Evolutionary conservation across 495 filamentous ascomycete genomes (phyloP).

Genomic region (Penicillium bialowiezense): DNA sequence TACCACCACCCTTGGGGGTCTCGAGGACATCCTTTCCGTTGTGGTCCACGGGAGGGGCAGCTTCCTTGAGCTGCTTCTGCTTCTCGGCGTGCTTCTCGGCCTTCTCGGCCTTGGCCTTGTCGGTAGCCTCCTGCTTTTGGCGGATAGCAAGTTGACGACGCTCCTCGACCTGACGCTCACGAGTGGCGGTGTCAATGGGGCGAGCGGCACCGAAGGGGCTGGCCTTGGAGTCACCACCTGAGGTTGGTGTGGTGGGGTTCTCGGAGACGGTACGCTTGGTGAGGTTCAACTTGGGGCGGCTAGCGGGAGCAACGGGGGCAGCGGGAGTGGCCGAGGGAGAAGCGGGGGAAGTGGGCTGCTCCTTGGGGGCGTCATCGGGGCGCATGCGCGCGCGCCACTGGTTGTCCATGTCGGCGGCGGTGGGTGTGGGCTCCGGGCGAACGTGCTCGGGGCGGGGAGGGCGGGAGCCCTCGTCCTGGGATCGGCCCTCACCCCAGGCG

Average conservation of each 20-base stretch:
- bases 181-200: conserved; percentile 84
- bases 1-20: conserved; percentile 40
- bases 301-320: conserved; percentile 46
- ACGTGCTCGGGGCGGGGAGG: conserved; percentile 71
- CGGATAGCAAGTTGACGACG: conserved; percentile 69
- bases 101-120: conserved; percentile 77
- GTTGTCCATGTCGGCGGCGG: conserved; percentile 81
- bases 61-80: conserved; percentile 48
- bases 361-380: conserved; percentile 64
- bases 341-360: conserved; percentile 64
- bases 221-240: conserved; percentile 66
- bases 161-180: conserved; percentile 87
- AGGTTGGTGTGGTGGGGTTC: conserved; percentile 46
- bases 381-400: conserved; percentile 83
- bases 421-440: conserved; percentile 70
- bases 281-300: conserved; percentile 78
- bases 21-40: conserved; percentile 47
- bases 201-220: conserved; percentile 90
- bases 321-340: conserved; percentile 42
- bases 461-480: conserved; percentile 70
- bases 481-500: conserved; percentile 82
- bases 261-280: conserved; percentile 87
- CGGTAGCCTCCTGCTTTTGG: conserved; percentile 84
- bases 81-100: conserved; percentile 42
- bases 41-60: conserved; percentile 43